phyloP scores from a whole-genome alignment of 352 stramenopile species.

The Phytophthora pinifolia region DNA sequence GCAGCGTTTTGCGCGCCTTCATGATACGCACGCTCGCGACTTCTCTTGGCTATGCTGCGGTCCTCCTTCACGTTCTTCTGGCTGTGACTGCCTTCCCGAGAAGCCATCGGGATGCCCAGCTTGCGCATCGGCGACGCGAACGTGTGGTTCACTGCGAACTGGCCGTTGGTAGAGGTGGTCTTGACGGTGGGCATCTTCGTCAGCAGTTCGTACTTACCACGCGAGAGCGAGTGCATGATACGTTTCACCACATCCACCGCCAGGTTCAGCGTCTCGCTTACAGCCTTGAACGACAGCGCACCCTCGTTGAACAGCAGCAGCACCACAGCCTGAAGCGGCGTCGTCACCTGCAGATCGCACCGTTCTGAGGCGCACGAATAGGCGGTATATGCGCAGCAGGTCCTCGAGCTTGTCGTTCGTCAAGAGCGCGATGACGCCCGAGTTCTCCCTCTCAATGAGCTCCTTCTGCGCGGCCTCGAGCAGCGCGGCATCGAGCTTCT shows the following conservation, averaged over 20 bases:
- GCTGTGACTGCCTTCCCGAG: slow-evolving; percentile 97
- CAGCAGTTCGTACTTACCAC: slow-evolving; percentile 98
- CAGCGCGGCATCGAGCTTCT: too few relatives aligned
- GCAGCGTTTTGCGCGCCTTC: slow-evolving; percentile 97
- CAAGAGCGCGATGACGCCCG: too few relatives aligned
- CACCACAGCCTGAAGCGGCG: slow-evolving; percentile 95
- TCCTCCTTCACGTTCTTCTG: slow-evolving; percentile 98
- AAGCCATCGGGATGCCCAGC: slow-evolving; percentile 98
- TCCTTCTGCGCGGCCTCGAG: too few relatives aligned
- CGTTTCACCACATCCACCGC: slow-evolving; percentile 96
- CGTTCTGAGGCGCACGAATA: too few relatives aligned
- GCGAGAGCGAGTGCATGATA: slow-evolving; percentile 98
- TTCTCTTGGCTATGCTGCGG: slow-evolving; percentile 97
- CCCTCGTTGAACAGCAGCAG: slow-evolving; percentile 96
- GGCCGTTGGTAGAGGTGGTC: slow-evolving; percentile 94
- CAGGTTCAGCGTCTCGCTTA: slow-evolving; percentile 94
- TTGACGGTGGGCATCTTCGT: slow-evolving; percentile 93
- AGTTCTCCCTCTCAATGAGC: too few relatives aligned
- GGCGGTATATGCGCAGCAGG: too few relatives aligned
- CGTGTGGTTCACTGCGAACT: slow-evolving; percentile 93
- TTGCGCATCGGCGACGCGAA: slow-evolving; percentile 97
- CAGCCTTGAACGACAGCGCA: slow-evolving; percentile 87
- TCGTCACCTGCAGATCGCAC: slow-evolving; percentile 98
- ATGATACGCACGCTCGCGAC: slow-evolving; percentile 99
- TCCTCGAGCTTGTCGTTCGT: too few relatives aligned